Percentiles rank a stretch among this genome's conserved stretches.
These are phyloP conservation scores for Artemisia annua DNA, from an alignment of 129 eudicot genomes.

Conservation along the genomic window DNA sequence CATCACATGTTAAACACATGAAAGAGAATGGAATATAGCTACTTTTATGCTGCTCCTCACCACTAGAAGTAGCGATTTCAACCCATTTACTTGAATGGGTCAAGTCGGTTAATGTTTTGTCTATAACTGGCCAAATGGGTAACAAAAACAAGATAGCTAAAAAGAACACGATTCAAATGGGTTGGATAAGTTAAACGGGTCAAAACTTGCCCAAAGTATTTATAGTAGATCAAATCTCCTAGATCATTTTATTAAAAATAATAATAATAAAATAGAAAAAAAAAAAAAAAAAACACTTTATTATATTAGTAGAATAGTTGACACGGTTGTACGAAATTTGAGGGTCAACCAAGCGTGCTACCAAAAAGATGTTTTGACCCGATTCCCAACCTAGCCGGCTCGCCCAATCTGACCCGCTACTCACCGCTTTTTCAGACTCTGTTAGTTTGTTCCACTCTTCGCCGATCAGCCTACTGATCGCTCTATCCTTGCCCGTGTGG, in stretches of 20 bases:
- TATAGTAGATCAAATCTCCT: neutral
- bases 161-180: neutral
- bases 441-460: slow-evolving; percentile 81
- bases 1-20: neutral
- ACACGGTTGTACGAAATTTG: too few species aligned
- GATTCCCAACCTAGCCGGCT: neutral
- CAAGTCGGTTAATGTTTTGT: neutral
- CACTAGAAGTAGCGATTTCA: neutral
- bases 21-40: neutral
- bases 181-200: neutral
- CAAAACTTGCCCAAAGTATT: neutral
- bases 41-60: neutral
- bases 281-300: too few species aligned
- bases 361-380: neutral
- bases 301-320: too few species aligned
- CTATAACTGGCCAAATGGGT: neutral
- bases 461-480: slow-evolving; percentile 89
- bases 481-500: slow-evolving; percentile 75
- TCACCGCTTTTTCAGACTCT: slow-evolving; percentile 63
- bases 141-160: neutral
- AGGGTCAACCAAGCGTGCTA: too few species aligned
- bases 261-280: too few species aligned
- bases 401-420: neutral
- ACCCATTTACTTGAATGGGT: neutral
- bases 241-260: neutral